These are phyloP conservation scores for Purshia tridentata DNA, from an alignment of 306 rosid species.

Conservation along the genomic window DNA sequence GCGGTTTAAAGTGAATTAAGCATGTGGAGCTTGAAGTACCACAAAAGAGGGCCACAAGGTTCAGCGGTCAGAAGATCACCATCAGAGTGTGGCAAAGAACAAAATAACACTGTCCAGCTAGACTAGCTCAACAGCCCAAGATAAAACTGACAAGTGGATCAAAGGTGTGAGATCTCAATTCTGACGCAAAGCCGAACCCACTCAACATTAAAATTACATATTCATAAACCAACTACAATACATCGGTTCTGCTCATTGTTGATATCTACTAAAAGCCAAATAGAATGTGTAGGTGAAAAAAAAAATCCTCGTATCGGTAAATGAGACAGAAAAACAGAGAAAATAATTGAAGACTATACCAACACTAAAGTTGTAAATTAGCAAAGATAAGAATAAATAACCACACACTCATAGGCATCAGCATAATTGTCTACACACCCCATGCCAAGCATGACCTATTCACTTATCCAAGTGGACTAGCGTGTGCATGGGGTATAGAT, in stretches of 20 bases:
- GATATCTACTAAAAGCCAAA: not conserved
- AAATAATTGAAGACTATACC: not conserved
- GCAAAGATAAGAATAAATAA: conserved; percentile 2
- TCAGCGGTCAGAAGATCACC: conserved; percentile 9
- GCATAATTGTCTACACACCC: not conserved
- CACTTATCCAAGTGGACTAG: not conserved
- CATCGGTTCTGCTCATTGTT: not conserved
- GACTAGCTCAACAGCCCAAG: not conserved
- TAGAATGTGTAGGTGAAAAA: not conserved
- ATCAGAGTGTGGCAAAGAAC: not conserved
- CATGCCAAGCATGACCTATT: not conserved
- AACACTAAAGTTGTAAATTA: not conserved
- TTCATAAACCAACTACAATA: not conserved
- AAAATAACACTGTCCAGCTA: conserved; percentile 1
- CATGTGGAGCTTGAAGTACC: not conserved
- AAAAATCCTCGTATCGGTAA: not conserved
- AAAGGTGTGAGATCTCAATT: not conserved
- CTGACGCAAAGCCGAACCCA: not conserved
- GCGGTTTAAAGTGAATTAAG: not conserved
- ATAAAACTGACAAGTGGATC: not conserved
- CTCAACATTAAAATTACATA: not conserved
- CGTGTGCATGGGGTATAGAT: conserved; percentile 1
- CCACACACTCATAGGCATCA: not conserved
- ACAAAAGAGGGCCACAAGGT: not conserved
- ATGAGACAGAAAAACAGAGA: not conserved